Evolutionary conservation across 75 land plant species (phyloP).

Genomic region (Selaginella tamariscina): DNA sequence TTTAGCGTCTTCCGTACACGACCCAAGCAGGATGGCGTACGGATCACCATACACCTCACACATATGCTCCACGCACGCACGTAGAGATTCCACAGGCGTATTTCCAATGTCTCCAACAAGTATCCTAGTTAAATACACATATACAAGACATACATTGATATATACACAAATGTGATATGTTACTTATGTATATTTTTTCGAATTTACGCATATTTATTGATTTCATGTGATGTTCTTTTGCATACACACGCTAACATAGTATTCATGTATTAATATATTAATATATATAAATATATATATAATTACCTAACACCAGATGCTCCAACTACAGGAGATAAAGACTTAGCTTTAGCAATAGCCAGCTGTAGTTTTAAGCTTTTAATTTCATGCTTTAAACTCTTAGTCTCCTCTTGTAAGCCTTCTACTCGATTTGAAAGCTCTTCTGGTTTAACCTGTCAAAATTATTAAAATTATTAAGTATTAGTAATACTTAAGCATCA

Average conservation of each 20-base stretch:
- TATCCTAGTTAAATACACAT: too few species aligned
- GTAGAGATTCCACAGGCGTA: slow-evolving; percentile 66
- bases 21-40: slow-evolving; percentile 70
- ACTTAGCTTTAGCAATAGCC: slow-evolving; percentile 62
- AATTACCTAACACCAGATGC: slow-evolving; percentile 44
- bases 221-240: too few species aligned
- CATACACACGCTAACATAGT: too few species aligned
- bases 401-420: slow-evolving; percentile 57
- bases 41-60: slow-evolving; percentile 51
- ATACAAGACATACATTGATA: too few species aligned
- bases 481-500: too few species aligned
- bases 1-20: slow-evolving; percentile 57
- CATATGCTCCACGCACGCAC: slow-evolving; percentile 68
- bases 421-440: slow-evolving; percentile 57
- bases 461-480: neutral
- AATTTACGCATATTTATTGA: too few species aligned
- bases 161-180: neutral
- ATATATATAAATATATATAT: neutral
- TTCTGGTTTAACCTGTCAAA: slow-evolving; percentile 68
- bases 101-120: slow-evolving; percentile 65
- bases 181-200: too few species aligned
- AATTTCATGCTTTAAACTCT: slow-evolving; percentile 45
- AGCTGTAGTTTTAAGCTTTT: slow-evolving; percentile 38
- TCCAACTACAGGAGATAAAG: slow-evolving; percentile 44
- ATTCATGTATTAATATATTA: too few species aligned